Conservation (phyloP, 225 moss, liverwort and hornwort genomes). For the Polytrichum formosum region DNA sequence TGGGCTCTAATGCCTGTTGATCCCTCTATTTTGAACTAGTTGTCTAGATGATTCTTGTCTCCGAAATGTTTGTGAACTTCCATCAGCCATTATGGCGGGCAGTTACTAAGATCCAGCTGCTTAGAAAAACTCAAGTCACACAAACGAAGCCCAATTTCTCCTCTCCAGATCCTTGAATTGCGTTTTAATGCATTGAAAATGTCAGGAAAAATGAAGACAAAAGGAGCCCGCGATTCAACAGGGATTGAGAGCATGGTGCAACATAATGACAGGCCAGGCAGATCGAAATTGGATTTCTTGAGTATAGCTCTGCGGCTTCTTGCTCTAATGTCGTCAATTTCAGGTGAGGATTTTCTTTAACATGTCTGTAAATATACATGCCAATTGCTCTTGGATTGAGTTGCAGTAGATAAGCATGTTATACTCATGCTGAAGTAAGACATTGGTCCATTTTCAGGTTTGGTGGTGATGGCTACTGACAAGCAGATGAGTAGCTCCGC, state of each 20-base stretch:
- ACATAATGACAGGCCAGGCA: not conserved
- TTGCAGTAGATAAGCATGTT: not conserved
- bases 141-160: too few species aligned
- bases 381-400: too few species aligned
- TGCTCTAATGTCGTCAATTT: not conserved
- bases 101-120: too few species aligned
- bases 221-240: not conserved
- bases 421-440: not conserved
- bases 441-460: not conserved
- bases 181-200: too few species aligned
- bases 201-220: not conserved
- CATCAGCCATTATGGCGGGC: too few species aligned
- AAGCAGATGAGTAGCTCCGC: not conserved
- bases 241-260: not conserved
- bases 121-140: too few species aligned
- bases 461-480: conserved; percentile 16
- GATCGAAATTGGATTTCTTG: not conserved
- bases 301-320: not conserved
- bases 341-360: not conserved
- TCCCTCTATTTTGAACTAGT: too few species aligned
- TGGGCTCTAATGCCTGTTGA: too few species aligned
- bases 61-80: too few species aligned
- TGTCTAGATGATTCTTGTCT: too few species aligned
- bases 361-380: too few species aligned
- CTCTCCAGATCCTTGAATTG: too few species aligned